These are phyloP conservation scores for Lineolata rhizophorae DNA, from an alignment of 495 filamentous ascomycete species.

Conservation along the genomic window DNA sequence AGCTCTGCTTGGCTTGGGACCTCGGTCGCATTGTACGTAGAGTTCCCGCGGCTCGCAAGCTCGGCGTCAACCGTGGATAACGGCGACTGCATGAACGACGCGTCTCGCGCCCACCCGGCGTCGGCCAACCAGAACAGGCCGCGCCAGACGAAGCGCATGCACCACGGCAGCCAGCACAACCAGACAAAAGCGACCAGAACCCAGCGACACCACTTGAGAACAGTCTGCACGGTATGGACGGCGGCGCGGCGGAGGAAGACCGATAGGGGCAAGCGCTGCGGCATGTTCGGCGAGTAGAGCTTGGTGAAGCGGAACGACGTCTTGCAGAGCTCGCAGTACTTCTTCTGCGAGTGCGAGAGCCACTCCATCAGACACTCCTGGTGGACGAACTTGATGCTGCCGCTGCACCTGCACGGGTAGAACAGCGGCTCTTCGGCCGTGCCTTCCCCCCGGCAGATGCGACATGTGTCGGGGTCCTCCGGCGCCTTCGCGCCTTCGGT, in stretches of 20 bases:
- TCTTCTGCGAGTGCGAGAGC: constrained; percentile 94
- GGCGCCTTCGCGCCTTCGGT: constrained; percentile 2
- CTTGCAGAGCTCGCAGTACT: constrained; percentile 98
- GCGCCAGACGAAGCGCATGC: constrained; percentile 79
- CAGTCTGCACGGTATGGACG: constrained; percentile 42
- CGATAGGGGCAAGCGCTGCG: constrained; percentile 48
- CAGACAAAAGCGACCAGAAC: constrained; percentile 68
- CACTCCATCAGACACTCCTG: constrained; percentile 96
- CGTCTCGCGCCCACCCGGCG: constrained; percentile 46
- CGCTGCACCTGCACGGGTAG: constrained; percentile 95
- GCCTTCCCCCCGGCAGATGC: constrained; percentile 85
- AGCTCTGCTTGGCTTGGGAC: constrained; percentile 8
- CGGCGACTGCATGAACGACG: neutral
- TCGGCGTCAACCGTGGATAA: neutral
- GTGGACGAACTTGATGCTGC: constrained; percentile 95
- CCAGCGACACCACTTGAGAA: constrained; percentile 56
- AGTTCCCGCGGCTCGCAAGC: neutral
- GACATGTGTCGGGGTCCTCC: constrained; percentile 56
- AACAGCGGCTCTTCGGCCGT: constrained; percentile 74
- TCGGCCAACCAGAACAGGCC: constrained; percentile 89
- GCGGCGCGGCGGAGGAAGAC: constrained; percentile 59
- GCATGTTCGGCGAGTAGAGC: constrained; percentile 87
- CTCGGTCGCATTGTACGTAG: neutral
- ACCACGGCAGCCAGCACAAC: constrained; percentile 72
- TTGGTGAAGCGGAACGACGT: constrained; percentile 96